Conservation (phyloP, 805 yeast genomes). For the Zygotorulaspora danielsina region DNA sequence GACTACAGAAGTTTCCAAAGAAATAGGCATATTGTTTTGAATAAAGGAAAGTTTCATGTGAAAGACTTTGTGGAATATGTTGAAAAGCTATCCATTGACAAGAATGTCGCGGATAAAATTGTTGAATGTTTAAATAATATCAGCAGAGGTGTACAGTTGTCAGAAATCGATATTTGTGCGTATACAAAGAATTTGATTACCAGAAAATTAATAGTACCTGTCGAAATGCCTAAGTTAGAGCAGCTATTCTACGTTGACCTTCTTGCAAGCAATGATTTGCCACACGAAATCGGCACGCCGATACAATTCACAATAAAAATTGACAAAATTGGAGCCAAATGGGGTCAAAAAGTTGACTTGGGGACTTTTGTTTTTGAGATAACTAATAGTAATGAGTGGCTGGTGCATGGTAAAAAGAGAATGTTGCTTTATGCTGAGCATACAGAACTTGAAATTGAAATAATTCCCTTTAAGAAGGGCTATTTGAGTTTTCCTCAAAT, state of each 20-base stretch:
- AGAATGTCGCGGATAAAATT: slow-evolving; percentile 18
- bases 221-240: slow-evolving; percentile 26
- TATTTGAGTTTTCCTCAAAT: slow-evolving; percentile 63
- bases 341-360: slow-evolving; percentile 15
- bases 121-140: slow-evolving; percentile 19
- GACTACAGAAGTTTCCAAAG: slow-evolving; percentile 22
- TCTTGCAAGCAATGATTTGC: background rate
- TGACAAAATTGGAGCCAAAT: slow-evolving; percentile 19
- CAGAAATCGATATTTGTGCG: slow-evolving; percentile 23
- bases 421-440: slow-evolving; percentile 44
- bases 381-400: slow-evolving; percentile 65
- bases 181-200: slow-evolving; percentile 23
- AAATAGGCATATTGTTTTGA: slow-evolving; percentile 12
- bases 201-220: slow-evolving; percentile 25
- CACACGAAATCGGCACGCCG: slow-evolving; percentile 21
- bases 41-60: slow-evolving; percentile 4
- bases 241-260: slow-evolving; percentile 26
- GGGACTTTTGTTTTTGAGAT: slow-evolving; percentile 44
- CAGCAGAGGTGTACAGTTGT: slow-evolving; percentile 18
- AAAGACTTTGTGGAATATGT: slow-evolving; percentile 1
- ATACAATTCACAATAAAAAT: slow-evolving; percentile 17
- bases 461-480: slow-evolving; percentile 77
- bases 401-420: slow-evolving; percentile 66
- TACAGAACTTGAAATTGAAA: slow-evolving; percentile 38
- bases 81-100: slow-evolving; percentile 10